Conservation (phyloP, 2,329 filamentous ascomycete species). For the Claviceps sp. region DNA sequence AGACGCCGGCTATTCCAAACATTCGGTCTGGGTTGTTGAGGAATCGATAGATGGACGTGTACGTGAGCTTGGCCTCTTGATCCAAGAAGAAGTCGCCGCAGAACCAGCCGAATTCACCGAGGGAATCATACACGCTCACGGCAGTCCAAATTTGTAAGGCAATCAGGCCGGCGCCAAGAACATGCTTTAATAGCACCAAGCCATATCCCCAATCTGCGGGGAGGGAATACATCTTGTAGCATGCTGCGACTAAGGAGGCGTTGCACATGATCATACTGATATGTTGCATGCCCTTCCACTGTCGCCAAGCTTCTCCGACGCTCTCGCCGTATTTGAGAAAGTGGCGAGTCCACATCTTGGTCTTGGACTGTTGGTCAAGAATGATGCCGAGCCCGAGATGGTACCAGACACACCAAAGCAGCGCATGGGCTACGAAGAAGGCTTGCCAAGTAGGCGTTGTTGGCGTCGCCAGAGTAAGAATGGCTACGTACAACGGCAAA, state of each 20-base stretch:
- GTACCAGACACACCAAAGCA: conserved; percentile 83
- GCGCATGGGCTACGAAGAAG: conserved; percentile 68
- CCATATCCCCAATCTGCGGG: conserved; percentile 79
- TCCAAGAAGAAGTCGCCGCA: conserved; percentile 98
- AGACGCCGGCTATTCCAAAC: conserved; percentile 85
- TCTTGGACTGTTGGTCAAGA: conserved; percentile 71
- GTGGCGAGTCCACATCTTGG: conserved; percentile 92
- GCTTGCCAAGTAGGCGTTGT: conserved; percentile 61
- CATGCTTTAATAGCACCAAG: conserved; percentile 74
- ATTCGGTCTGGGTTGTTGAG: conserved; percentile 95
- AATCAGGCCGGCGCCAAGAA: conserved; percentile 67
- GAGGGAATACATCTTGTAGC: conserved; percentile 92
- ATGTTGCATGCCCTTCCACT: conserved; percentile 96
- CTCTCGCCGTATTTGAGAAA: conserved; percentile 95
- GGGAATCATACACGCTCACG: conserved; percentile 82
- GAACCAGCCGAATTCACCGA: conserved; percentile 98
- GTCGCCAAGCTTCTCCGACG: conserved; percentile 82
- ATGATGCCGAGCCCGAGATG: conserved; percentile 76
- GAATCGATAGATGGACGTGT: conserved; percentile 95
- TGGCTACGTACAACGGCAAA: conserved; percentile 60
- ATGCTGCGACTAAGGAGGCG: conserved; percentile 74
- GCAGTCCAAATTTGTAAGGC: conserved; percentile 87
- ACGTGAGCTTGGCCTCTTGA: conserved; percentile 74
- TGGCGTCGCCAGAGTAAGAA: conserved; percentile 62
- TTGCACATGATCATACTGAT: conserved; percentile 86